Percentiles rank a stretch among this genome's conserved stretches.
phyloP scores from a whole-genome alignment of 169 alveolate genomes.

The Plasmodium malariae region DNA sequence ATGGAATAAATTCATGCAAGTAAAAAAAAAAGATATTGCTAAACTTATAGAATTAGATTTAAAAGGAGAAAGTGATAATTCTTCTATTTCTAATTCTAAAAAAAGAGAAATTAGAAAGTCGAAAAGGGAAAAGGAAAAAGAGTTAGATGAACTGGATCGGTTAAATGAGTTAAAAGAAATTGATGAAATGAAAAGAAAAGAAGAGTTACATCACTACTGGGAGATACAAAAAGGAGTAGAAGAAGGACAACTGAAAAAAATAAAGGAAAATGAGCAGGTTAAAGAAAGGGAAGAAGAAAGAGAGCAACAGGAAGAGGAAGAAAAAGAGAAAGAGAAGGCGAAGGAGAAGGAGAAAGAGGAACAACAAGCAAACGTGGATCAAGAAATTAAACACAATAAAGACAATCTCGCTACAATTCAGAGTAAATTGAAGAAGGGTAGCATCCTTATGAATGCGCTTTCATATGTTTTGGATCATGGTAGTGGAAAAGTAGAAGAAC shows the following conservation, averaged over 20 bases:
- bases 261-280: neutral
- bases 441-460: neutral
- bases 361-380: neutral
- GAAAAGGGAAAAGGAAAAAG: constrained; percentile 52
- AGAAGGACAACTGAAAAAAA: neutral
- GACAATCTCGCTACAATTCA: neutral
- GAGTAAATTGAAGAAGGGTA: neutral
- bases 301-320: constrained; percentile 3
- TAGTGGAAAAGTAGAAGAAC: neutral
- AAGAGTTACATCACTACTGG: too few species aligned
- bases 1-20: constrained; percentile 50
- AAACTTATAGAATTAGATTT: constrained; percentile 53
- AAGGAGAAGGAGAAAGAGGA: neutral
- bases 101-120: constrained; percentile 64
- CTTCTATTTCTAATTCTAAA: constrained; percentile 26
- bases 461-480: neutral
- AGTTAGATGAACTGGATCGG: constrained; percentile 57
- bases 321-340: neutral
- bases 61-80: constrained; percentile 63
- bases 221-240: neutral
- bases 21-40: constrained; percentile 65
- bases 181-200: constrained; percentile 19
- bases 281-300: neutral
- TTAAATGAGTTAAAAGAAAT: constrained; percentile 36
- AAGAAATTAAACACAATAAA: neutral